These are phyloP conservation scores for Saccharum spontaneum DNA, from an alignment of 176 grass and related monocot genomes.

Conservation along the genomic window DNA sequence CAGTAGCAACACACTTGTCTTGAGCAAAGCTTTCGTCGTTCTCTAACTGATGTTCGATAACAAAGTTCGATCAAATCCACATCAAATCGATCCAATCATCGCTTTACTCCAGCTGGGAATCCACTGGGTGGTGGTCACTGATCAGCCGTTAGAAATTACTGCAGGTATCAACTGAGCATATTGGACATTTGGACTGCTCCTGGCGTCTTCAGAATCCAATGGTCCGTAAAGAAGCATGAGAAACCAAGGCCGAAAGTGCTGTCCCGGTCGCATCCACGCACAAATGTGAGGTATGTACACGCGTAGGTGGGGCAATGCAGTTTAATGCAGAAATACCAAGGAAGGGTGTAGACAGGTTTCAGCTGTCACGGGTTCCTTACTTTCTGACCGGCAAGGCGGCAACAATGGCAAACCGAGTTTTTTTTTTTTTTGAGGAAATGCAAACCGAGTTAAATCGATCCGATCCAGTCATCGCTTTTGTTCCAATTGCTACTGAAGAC, in stretches of 20 bases:
- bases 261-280: neutral
- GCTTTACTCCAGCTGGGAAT: neutral
- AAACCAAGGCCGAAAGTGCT: too few relatives aligned
- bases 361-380: neutral
- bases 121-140: neutral
- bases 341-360: neutral
- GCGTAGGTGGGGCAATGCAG: neutral
- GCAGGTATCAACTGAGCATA: constrained; percentile 22
- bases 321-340: neutral
- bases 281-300: neutral
- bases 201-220: neutral
- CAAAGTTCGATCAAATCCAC: neutral
- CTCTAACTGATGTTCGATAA: neutral
- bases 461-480: neutral
- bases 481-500: neutral
- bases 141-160: neutral
- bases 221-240: too few relatives aligned
- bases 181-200: neutral
- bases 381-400: neutral
- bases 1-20: too few relatives aligned
- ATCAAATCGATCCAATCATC: neutral
- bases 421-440: too few relatives aligned
- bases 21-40: neutral
- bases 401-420: too few relatives aligned
- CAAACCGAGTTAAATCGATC: neutral